These are phyloP conservation scores for Grifola frondosa DNA, from an alignment of 1,284 basidiomycete species.

Conservation along the genomic window DNA sequence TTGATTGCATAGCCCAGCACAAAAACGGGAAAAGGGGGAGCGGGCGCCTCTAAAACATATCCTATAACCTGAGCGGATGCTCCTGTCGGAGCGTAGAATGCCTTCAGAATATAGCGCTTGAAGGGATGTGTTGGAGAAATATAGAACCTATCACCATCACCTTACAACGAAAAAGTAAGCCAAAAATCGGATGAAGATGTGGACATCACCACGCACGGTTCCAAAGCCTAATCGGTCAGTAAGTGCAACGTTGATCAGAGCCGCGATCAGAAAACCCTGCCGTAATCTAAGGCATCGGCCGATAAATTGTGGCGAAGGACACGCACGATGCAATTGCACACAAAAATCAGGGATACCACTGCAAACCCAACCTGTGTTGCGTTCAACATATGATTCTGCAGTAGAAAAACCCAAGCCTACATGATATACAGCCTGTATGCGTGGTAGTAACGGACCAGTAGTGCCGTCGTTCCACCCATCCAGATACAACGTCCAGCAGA, in stretches of 20 bases:
- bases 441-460: conserved; percentile 57
- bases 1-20: conserved; percentile 58
- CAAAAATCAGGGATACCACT: conserved; percentile 56
- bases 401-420: conserved; percentile 27
- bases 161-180: conserved; percentile 11
- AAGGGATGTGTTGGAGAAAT: too few species aligned
- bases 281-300: not conserved
- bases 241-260: conserved; percentile 49
- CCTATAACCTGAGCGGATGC: conserved; percentile 43
- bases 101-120: too few species aligned
- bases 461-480: conserved; percentile 65
- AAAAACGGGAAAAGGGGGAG: conserved; percentile 68
- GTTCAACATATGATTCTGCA: not conserved
- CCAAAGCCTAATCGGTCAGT: conserved; percentile 57
- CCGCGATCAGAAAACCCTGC: conserved; percentile 49
- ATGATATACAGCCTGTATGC: conserved; percentile 53
- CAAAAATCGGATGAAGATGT: too few species aligned
- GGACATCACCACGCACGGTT: conserved; percentile 44
- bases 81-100: too few species aligned
- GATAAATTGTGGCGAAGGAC: not conserved
- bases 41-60: conserved; percentile 57
- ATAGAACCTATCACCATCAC: conserved; percentile 30
- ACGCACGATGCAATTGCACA: conserved; percentile 51
- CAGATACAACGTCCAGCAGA: conserved; percentile 45
- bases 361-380: conserved; percentile 38